A percentile compares a stretch with the other conserved stretches of the same genome.
Conservation (phyloP, 2,329 filamentous ascomycete genomes). For the Tolypocladium guangdongense region DNA sequence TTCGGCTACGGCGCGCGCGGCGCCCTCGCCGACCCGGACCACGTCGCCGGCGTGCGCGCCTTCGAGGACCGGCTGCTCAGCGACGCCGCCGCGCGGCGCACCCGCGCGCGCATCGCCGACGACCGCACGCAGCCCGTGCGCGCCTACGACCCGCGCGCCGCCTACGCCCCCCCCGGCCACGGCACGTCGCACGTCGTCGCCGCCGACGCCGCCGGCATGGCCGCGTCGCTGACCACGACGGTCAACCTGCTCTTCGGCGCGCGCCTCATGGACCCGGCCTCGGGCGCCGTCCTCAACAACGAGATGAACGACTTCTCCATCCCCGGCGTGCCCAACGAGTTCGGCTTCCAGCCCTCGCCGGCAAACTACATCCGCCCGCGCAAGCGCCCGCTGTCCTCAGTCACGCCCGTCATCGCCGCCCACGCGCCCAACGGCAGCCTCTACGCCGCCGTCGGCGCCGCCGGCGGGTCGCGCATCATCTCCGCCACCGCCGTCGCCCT, state of each 20-base stretch:
- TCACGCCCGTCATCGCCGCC: slow-evolving; percentile 67
- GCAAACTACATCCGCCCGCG: slow-evolving; percentile 72
- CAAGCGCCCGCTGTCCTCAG: slow-evolving; percentile 77
- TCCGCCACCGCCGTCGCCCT: slow-evolving; percentile 66
- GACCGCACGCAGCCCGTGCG: slow-evolving; percentile 57
- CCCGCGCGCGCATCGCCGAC: slow-evolving; percentile 61
- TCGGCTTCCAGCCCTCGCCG: slow-evolving; percentile 71
- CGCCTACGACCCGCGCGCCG: slow-evolving; percentile 59
- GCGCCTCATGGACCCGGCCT: slow-evolving; percentile 65
- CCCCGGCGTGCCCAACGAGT: slow-evolving; percentile 64
- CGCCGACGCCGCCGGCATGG: slow-evolving; percentile 61
- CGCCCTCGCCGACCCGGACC: slow-evolving; percentile 74
- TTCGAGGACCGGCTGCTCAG: slow-evolving; percentile 62
- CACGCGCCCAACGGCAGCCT: slow-evolving; percentile 46
- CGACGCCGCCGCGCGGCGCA: slow-evolving; percentile 42
- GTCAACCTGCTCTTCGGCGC: slow-evolving; percentile 81
- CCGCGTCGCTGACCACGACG: slow-evolving; percentile 75
- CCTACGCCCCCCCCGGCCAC: slow-evolving; percentile 58
- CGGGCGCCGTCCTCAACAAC: slow-evolving; percentile 70
- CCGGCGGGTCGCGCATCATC: slow-evolving; percentile 75
- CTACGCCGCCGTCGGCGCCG: slow-evolving; percentile 61
- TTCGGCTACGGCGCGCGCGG: slow-evolving; percentile 76
- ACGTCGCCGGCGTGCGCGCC: slow-evolving; percentile 48
- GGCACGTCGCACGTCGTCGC: slow-evolving; percentile 67
- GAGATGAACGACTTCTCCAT: slow-evolving; percentile 79